These are phyloP conservation scores for Neonectria ditissima DNA, from an alignment of 2,329 filamentous ascomycete genomes.

Conservation along the genomic window DNA sequence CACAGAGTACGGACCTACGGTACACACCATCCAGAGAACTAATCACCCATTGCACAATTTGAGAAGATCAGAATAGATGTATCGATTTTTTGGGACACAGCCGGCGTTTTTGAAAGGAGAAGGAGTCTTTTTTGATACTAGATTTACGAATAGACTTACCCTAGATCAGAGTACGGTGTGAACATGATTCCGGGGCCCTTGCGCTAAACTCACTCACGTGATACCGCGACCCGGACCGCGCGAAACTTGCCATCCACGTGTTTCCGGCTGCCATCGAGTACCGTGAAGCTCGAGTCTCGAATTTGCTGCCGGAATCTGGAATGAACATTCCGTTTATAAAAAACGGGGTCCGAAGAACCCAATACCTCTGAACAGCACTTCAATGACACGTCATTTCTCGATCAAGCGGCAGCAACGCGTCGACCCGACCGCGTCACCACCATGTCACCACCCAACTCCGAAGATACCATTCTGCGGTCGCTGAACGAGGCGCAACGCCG, in stretches of 20 bases:
- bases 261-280: not conserved
- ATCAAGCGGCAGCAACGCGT: slow-evolving; percentile 33
- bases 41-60: not conserved
- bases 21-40: not conserved
- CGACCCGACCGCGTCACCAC: slow-evolving; percentile 37
- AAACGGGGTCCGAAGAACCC: slow-evolving; percentile 2
- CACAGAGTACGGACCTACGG: no score
- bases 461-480: slow-evolving; percentile 57
- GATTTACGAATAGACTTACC: not conserved
- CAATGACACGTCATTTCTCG: slow-evolving; percentile 27
- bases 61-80: not conserved
- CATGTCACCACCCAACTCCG: slow-evolving; percentile 44
- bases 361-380: slow-evolving; percentile 13
- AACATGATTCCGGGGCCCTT: not conserved
- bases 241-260: not conserved
- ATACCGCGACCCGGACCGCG: not conserved
- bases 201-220: not conserved
- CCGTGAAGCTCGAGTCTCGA: not conserved
- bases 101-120: not conserved
- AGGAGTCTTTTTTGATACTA: not conserved
- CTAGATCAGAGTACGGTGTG: not conserved
- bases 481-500: slow-evolving; percentile 67
- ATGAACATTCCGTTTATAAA: not conserved
- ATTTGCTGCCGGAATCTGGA: not conserved
- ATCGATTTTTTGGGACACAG: not conserved